Base-by-base conservation (phyloP, 148 eudicot genomes). In the Oxyria digyna region DNA sequence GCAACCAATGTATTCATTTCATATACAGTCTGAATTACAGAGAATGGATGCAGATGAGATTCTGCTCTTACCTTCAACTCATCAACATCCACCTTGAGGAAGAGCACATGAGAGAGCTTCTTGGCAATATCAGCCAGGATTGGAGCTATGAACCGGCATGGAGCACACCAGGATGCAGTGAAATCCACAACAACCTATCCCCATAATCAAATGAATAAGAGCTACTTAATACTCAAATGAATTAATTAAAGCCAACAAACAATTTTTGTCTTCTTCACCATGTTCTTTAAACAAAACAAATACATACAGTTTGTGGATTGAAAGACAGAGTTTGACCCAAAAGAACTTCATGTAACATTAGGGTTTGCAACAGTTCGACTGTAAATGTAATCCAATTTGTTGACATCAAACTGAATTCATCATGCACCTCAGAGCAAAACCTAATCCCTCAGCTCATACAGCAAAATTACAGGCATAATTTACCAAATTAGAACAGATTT, bases 81-180 rank as follows among this genome's bases (percentile, higher is more conserved):
- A 15, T 59, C 65, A 59, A 59, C 65, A 29, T 59, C 65, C 20
- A 59, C 65, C 65, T 59, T 59, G 65, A 59, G 18, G 65, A 59
- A 59, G 33, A 31, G 18, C 65, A 59, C 65, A 15, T 59, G 20
- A 31, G 35, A 12, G 6, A 3, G 0, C 38, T 6, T 59, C 65
- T 15, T 59, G 8, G 65, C 65, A 29, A 59, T 6, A 3, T 59
- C 65, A 59, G 65, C 18, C 10, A 59, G 37, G 38, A 27, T 14
- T 5, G 65, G 65, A 59, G 65, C 3, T 15, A 59, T 59, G 38
- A 59, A 14, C 3, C 65, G 65, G 20, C 65, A 59, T 0, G 65
- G 65, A 59, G 37, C 65, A 20, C 65, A 59, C 65, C 65, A 59
- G 27, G 65, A 59, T 27, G 65, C 65, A 15, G 65, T 59, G 65